Conservation (phyloP, 306 rosid genomes). For the Glycine soja region DNA sequence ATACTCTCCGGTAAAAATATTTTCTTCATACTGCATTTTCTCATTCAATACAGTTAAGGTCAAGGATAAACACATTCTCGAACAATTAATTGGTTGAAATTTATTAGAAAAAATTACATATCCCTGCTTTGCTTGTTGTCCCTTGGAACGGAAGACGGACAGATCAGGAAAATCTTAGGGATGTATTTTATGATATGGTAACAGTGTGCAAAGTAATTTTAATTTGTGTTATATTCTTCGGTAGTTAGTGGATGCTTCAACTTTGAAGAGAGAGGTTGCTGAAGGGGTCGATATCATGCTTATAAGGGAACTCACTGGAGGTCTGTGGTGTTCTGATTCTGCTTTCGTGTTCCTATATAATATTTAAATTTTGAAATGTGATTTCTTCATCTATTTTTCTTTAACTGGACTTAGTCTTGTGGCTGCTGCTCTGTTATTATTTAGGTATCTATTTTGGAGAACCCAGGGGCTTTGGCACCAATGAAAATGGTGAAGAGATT, state of each 20-base stretch:
- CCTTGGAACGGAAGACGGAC: neutral
- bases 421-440: slow-evolving; percentile 27
- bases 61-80: too few species aligned
- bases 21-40: neutral
- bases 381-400: slow-evolving; percentile 6
- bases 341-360: neutral
- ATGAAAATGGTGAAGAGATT: slow-evolving; percentile 78
- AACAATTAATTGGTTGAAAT: too few species aligned
- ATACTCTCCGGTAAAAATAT: slow-evolving; percentile 66
- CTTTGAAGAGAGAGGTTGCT: slow-evolving; percentile 86
- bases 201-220: slow-evolving; percentile 1
- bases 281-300: slow-evolving; percentile 96
- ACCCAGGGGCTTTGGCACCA: slow-evolving; percentile 81
- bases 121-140: neutral
- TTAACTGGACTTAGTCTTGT: neutral
- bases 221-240: neutral
- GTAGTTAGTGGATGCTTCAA: slow-evolving; percentile 89
- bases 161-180: too few species aligned
- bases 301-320: slow-evolving; percentile 95
- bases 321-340: slow-evolving; percentile 53
- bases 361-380: neutral
- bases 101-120: too few species aligned
- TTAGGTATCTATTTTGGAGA: slow-evolving; percentile 92
- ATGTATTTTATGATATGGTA: neutral
- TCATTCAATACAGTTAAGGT: neutral